Base-by-base conservation (phyloP, 805 yeast species). In the Yarrowia sp. region DNA sequence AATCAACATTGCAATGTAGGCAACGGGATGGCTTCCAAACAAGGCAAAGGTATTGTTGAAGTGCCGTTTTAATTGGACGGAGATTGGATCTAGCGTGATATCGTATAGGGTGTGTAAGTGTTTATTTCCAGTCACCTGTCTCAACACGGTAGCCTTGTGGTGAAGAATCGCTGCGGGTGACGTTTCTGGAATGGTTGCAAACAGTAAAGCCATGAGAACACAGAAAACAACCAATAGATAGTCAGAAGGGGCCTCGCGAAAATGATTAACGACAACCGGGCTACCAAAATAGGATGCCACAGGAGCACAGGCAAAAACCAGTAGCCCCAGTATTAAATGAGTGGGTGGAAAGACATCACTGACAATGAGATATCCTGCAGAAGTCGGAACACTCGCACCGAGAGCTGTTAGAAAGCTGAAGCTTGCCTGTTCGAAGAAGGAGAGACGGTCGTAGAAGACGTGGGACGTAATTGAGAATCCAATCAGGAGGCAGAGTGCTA, bases 51-150 rank as follows among this genome's bases (percentile, higher is more conserved):
- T 40, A 15, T 11, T 53, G 35, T 15, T 16, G 14, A 53, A 19
- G 16, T 53, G 46, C 5, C 38, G n/a, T 7, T 22, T 3, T n/a
- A 42, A n/a, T 42, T 56, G 49, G 41, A 56, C 46, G 22, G 61
- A 40, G 19, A 55, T 40, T 40, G 61, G 46, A 16, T 14, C 35
- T 11, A 35, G 43, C 32, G 45, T 16, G 14, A 53, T 40, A 2
- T 56, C 64, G 19, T 42, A 26, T 3, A 56, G n/a, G 1, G 50
- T 56, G 43, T 26, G 40, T 9, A 42, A 22, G 32, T 56, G 64
- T n/a, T 43, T n/a, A 32, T 56, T 56, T 56, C 41, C 41, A 26
- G 49, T n/a, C 22, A 42, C 9, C 41, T 56, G 49, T 56, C 49
- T 26, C 49, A 42, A 11, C 48, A 11, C 16, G 26, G 15, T 8